Evolutionary conservation across 805 yeast genomes (phyloP).

Genomic region (Saturnispora gosingensis): DNA sequence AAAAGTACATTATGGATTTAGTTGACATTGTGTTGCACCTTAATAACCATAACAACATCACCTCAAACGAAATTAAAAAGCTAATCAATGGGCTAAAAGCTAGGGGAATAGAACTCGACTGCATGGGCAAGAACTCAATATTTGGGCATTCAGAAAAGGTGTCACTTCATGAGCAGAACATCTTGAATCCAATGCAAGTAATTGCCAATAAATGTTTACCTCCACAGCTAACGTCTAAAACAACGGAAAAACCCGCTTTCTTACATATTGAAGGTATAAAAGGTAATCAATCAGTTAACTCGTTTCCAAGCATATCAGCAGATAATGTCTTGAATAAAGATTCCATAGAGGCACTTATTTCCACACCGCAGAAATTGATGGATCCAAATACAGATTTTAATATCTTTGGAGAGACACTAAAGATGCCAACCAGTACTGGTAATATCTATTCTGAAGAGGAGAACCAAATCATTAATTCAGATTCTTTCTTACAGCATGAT

Average conservation of each 20-base stretch:
- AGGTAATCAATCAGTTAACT: neutral
- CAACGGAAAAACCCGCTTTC: neutral
- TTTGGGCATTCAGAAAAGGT: conserved; percentile 1
- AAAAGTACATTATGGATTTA: conserved; percentile 5
- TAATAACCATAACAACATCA: neutral
- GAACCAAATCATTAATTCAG: neutral
- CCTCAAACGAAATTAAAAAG: neutral
- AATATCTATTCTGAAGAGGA: neutral
- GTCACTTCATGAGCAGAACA: neutral
- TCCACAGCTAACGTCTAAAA: neutral
- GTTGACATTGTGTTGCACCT: neutral
- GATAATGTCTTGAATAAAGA: neutral
- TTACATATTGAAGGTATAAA: neutral
- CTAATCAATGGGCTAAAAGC: neutral
- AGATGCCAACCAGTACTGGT: neutral
- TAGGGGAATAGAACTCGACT: conserved; percentile 3
- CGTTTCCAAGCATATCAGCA: neutral
- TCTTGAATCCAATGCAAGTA: neutral
- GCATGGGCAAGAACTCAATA: neutral
- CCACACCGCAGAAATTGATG: neutral
- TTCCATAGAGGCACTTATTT: neutral
- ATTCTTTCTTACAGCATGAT: neutral
- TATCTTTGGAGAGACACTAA: neutral
- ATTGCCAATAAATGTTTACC: neutral
- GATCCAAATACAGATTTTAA: neutral